Evolutionary conservation across 208 protist species (phyloP).

Genomic region (Acanthamoeba comandoni): DNA sequence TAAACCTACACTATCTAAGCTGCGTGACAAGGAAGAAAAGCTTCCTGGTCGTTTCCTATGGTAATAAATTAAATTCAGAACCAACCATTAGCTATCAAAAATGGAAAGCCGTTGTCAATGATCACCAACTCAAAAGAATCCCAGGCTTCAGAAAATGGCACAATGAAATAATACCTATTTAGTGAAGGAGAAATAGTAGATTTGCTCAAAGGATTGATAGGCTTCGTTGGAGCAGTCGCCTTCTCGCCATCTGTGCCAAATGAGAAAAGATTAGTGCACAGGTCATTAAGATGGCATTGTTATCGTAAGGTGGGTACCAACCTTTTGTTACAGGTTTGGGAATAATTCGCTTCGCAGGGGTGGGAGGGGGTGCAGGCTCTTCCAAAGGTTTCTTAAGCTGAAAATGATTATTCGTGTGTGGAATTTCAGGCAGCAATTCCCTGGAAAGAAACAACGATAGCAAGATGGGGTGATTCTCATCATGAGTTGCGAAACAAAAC

Average conservation of each 20-base stretch:
- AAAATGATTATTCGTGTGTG: neutral
- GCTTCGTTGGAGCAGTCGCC: constrained; percentile 18
- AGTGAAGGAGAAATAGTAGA: too few relatives aligned
- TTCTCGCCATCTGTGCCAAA: neutral
- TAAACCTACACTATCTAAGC: too few relatives aligned
- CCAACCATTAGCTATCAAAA: too few relatives aligned
- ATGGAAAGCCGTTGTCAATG: too few relatives aligned
- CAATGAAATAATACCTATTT: too few relatives aligned
- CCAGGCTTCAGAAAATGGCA: too few relatives aligned
- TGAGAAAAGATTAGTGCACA: neutral
- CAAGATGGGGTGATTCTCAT: neutral
- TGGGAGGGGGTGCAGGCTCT: constrained; percentile 14
- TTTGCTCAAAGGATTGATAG: too few relatives aligned
- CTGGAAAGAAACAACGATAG: neutral
- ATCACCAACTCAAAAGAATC: too few relatives aligned
- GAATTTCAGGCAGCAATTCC: constrained; percentile 20
- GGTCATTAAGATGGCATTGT: neutral
- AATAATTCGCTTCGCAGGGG: neutral
- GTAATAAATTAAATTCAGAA: too few relatives aligned
- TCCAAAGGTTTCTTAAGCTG: constrained; percentile 34
- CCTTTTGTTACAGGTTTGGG: neutral
- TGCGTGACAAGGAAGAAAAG: too few relatives aligned
- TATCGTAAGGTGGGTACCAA: neutral
- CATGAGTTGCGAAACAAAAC: too few relatives aligned
- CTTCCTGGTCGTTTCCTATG: too few relatives aligned